phyloP scores from a whole-genome alignment of 352 stramenopile genomes.

The Phytophthora capsici region DNA sequence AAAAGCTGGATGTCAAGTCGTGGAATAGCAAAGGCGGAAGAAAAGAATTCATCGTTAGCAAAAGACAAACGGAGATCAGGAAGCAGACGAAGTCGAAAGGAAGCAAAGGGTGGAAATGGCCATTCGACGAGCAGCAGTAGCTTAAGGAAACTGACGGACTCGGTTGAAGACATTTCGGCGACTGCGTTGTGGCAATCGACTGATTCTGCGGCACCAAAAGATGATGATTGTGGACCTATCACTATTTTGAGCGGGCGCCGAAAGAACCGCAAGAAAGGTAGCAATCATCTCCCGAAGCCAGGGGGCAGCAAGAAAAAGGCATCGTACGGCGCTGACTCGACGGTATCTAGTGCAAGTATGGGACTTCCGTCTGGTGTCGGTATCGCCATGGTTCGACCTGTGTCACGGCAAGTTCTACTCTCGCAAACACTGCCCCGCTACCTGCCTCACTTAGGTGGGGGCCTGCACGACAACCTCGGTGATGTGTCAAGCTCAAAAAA shows the following conservation, averaged over 20 bases:
- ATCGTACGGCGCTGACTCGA: slow-evolving; percentile 7
- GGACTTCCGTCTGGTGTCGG: slow-evolving; percentile 25
- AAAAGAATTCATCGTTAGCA: slow-evolving; percentile 37
- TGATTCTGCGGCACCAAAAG: slow-evolving; percentile 43
- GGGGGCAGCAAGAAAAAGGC: slow-evolving; percentile 48
- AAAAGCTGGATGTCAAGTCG: slow-evolving; percentile 47
- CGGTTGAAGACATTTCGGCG: slow-evolving; percentile 33
- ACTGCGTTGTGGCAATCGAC: slow-evolving; percentile 23
- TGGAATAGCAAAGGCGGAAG: slow-evolving; percentile 52
- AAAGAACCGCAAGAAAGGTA: slow-evolving; percentile 46
- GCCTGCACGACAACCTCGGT: slow-evolving; percentile 22
- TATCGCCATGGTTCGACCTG: slow-evolving; percentile 47
- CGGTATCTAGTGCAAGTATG: slow-evolving; percentile 22
- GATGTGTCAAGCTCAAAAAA: slow-evolving; percentile 30
- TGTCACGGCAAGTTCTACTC: slow-evolving; percentile 50
- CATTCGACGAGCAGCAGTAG: slow-evolving; percentile 49
- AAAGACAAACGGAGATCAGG: slow-evolving; percentile 57
- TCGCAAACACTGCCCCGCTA: slow-evolving; percentile 49
- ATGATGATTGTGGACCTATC: slow-evolving; percentile 41
- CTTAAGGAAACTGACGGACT: slow-evolving; percentile 42
- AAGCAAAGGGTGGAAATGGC: slow-evolving; percentile 36
- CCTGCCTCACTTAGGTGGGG: slow-evolving; percentile 48
- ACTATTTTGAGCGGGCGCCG: slow-evolving; percentile 37
- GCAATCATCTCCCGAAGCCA: slow-evolving; percentile 51
- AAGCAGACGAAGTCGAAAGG: slow-evolving; percentile 43